phyloP scores from a whole-genome alignment of 805 yeast species.

The Yarrowia sp. region DNA sequence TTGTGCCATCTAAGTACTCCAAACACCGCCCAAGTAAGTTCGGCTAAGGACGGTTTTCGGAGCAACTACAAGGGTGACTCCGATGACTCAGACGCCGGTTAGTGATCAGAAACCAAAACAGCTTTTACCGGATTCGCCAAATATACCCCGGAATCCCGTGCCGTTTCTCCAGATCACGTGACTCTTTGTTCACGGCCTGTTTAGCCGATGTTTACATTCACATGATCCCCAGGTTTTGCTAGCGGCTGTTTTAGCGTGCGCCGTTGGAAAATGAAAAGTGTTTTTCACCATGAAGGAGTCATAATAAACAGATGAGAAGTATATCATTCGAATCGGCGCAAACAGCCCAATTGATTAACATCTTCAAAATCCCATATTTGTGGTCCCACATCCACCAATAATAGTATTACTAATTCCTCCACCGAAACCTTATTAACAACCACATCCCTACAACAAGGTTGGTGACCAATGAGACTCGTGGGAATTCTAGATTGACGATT shows the following conservation, averaged over 20 bases:
- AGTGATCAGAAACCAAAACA: background rate
- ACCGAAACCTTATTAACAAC: conserved; percentile 10
- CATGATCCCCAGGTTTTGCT: conserved; percentile 24
- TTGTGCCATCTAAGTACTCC: too few relatives aligned
- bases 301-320: background rate
- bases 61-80: background rate
- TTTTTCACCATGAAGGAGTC: too few relatives aligned
- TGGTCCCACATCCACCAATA: background rate
- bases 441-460: conserved; percentile 15
- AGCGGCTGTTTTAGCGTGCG: conserved; percentile 14
- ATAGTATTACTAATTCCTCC: background rate
- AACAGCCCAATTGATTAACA: background rate
- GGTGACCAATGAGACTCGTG: conserved; percentile 19
- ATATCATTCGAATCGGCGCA: background rate
- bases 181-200: background rate
- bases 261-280: background rate
- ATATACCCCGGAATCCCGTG: too few relatives aligned
- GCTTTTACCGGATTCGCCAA: too few relatives aligned
- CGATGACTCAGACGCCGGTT: background rate
- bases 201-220: conserved; percentile 14
- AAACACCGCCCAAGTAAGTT: background rate
- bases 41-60: conserved; percentile 29
- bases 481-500: conserved; percentile 1
- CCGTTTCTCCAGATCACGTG: background rate
- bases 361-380: background rate